Evolutionary conservation across 2,329 filamentous ascomycete genomes (phyloP).

Genomic region (Xylaria sp.): DNA sequence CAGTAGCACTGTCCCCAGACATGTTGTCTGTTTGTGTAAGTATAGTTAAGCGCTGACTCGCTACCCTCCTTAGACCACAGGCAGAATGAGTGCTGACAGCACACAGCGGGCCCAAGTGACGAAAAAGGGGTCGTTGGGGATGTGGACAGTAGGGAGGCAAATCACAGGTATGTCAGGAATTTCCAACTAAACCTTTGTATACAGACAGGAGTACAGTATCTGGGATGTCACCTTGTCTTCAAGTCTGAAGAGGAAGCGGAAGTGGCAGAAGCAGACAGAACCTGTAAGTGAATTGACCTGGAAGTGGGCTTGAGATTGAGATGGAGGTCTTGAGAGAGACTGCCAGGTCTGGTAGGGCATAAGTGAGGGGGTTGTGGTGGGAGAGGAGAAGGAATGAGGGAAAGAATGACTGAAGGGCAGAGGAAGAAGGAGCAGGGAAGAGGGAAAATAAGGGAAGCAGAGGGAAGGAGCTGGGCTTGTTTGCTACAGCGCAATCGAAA

Average conservation of each 20-base stretch:
- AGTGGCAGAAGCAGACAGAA: background rate
- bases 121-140: too few relatives aligned
- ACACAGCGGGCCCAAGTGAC: background rate
- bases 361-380: background rate
- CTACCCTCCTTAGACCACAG: background rate
- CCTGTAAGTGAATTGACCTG: background rate
- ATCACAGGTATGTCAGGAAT: too few relatives aligned
- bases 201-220: background rate
- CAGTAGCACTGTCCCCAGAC: background rate
- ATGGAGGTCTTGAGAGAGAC: too few relatives aligned
- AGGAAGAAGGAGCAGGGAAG: background rate
- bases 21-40: slow-evolving; percentile 1
- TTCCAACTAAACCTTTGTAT: background rate
- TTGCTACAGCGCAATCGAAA: background rate
- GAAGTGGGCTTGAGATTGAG: background rate
- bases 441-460: background rate
- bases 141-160: too few relatives aligned
- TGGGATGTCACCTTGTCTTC: background rate
- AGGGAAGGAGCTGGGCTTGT: background rate
- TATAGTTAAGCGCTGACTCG: background rate
- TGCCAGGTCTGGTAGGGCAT: background rate
- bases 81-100: background rate
- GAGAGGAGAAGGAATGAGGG: background rate
- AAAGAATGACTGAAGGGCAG: background rate
- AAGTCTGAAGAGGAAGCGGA: background rate